A percentile compares a stretch with the other conserved stretches of the same genome.
phyloP scores from a whole-genome alignment of 1,139 yeast species.

The Suhomyces anneliseae region DNA sequence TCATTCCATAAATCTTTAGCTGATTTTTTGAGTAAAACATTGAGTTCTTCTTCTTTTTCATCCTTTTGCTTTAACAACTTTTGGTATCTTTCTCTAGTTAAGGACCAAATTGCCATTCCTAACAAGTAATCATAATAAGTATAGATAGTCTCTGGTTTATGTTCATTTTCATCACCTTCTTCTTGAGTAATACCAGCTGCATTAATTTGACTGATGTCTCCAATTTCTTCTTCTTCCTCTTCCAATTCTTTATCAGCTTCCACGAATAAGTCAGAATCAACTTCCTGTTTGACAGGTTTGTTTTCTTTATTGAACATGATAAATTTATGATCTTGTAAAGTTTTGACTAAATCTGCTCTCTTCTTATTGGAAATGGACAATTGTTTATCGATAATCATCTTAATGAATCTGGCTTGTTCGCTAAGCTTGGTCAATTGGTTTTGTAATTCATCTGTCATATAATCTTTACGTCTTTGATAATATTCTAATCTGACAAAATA shows the following conservation, averaged over 20 bases:
- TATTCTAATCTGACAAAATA: constrained; percentile 83
- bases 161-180: constrained; percentile 28
- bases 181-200: constrained; percentile 31
- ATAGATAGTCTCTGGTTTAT: constrained; percentile 44
- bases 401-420: constrained; percentile 89
- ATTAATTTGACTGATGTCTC: constrained; percentile 36
- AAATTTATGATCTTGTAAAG: constrained; percentile 63
- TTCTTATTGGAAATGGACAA: constrained; percentile 74
- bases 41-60: constrained; percentile 71
- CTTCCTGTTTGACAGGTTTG: constrained; percentile 37
- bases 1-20: constrained; percentile 88
- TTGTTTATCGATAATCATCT: constrained; percentile 77
- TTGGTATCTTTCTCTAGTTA: constrained; percentile 87
- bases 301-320: constrained; percentile 76
- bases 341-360: constrained; percentile 61
- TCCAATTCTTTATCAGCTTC: constrained; percentile 32
- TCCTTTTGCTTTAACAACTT: constrained; percentile 71
- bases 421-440: constrained; percentile 72
- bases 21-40: constrained; percentile 59
- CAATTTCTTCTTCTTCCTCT: constrained; percentile 35
- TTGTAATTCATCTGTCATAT: constrained; percentile 65
- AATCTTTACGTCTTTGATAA: constrained; percentile 89
- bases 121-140: constrained; percentile 72
- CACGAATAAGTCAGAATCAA: constrained; percentile 22
- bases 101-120: constrained; percentile 92